Base-by-base conservation (phyloP, 768 basidiomycete species). In the Leccinum ochraceum region DNA sequence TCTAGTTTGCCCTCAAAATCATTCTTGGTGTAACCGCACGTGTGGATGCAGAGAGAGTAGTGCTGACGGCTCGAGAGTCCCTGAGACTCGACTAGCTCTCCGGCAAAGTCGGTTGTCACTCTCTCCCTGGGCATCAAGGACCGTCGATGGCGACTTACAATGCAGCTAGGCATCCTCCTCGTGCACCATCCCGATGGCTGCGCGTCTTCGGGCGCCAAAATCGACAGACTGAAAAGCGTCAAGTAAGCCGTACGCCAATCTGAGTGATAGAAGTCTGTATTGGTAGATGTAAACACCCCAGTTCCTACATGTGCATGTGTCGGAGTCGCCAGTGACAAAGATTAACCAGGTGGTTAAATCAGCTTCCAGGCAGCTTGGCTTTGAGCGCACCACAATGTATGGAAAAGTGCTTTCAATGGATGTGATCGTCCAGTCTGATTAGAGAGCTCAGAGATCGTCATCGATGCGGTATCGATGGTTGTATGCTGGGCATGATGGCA, bases 71-170 rank as follows among this genome's bases (percentile, higher is more conserved):
- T 54, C 61, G 65, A 39, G 64, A 67, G 75, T 73, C 75, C 17
- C 74, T 56, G 32, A 11, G 32, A 34, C 20, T 57, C 36, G 46
- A 66, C 65, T 26, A 77, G 61, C 55, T 71, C 70, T 26, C 49
- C 59, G 26, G 73, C 57, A 54, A 77, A 74, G 49, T 75, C 71
- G 39, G 44, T 48, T 68, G 76, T 68, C 26, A 68, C 60, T 6
- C 74, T 69, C 30, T 32, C 16, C 67, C 63, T 36, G 13, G 13
- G 13, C 5, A 36, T 36, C 34, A 32, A 11, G 63, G 55, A 28
- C 75, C 74, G 14, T 74, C 64, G 53, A 75, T 36, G 44, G 69
- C 56, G 46, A 77, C 53, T 57, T 75, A 72, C 60, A 74, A 42
- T 42, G 65, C 73, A 77, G 37, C 75, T 63, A 10, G 56, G 54